Base-by-base conservation (phyloP, 2,329 filamentous ascomycete genomes). In the Trichothecium roseum region DNA sequence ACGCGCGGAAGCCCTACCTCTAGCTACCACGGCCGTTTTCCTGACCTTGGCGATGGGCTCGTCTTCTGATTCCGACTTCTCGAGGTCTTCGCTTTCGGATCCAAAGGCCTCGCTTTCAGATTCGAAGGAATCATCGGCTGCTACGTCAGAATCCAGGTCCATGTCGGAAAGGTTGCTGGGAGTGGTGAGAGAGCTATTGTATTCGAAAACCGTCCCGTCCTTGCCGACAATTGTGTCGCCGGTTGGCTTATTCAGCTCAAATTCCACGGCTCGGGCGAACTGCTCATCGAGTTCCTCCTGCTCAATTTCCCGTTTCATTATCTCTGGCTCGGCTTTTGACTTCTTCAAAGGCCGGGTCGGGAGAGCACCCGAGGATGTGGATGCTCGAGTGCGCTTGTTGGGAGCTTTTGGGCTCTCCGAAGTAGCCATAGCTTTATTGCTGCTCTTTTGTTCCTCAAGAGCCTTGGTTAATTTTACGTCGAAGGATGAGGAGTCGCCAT, bases 201-300 rank as follows among this genome's bases (percentile, higher is more conserved):
- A 24, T 6, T 24, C 6, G 10, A 24, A n/a, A n/a, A n/a, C n/a
- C n/a, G n/a, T 24, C 10, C 10, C 20, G 10, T 24, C 20, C 20
- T 24, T 10, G 10, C 10, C 20, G 10, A 10, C 20, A 6, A 24
- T 24, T 24, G 20, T 24, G 6, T 24, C 20, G 20, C 6, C 10
- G 20, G 20, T 6, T 24, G 6, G 31, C 24, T 42, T 18, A 13
- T 41, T 42, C 4, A 40, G 31, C 10, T 42, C 42, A 5, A 54
- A 17, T 4, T 37, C 47, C 13, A 36, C 41, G 3, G 38, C 49
- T 4, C 45, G 47, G 22, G 54, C 52, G 38, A 55, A 39, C 34
- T 57, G 56, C 5, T 47, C 45, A 37, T 56, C 54, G 42, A 55
- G 46, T 8, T 59, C 46, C 8, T 54, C 48, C 8, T 56, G 52